A percentile compares a stretch with the other conserved stretches of the same genome.
These are phyloP conservation scores for Leersia perrieri DNA, from an alignment of 176 grass and related monocot genomes.

Conservation along the genomic window DNA sequence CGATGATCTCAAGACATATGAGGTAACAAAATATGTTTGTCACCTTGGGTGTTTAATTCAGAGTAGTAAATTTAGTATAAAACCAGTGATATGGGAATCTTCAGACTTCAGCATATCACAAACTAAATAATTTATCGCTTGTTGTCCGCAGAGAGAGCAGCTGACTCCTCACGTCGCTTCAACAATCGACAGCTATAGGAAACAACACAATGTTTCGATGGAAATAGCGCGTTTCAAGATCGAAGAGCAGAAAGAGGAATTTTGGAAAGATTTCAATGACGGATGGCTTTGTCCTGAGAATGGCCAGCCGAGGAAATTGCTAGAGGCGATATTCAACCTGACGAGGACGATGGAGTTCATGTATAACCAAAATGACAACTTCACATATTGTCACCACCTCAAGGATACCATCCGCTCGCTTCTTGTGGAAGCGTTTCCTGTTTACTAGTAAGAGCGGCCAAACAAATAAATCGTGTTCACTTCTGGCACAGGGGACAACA, in stretches of 20 bases:
- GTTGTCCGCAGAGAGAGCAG: not conserved
- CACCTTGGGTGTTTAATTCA: too few relatives aligned
- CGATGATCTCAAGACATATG: constrained; percentile 1
- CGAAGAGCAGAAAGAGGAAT: not conserved
- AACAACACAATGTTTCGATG: not conserved
- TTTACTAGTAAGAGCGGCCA: too few relatives aligned
- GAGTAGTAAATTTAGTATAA: too few relatives aligned
- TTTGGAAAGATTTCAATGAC: not conserved
- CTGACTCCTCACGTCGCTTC: constrained; percentile 3
- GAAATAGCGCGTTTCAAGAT: not conserved
- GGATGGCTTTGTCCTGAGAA: not conserved
- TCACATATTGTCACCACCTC: not conserved
- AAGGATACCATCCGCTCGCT: not conserved
- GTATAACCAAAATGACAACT: constrained; percentile 4
- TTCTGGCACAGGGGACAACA: too few relatives aligned
- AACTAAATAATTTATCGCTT: too few relatives aligned
- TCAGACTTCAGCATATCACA: too few relatives aligned
- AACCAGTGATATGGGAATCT: too few relatives aligned
- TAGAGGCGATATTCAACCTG: not conserved
- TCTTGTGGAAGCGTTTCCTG: not conserved
- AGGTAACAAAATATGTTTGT: not conserved
- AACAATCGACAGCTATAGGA: constrained; percentile 7
- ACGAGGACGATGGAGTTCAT: constrained; percentile 24
- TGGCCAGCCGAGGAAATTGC: not conserved
- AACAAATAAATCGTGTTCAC: too few relatives aligned